phyloP scores from a whole-genome alignment of 805 yeast species.

The Candida caryicola region DNA sequence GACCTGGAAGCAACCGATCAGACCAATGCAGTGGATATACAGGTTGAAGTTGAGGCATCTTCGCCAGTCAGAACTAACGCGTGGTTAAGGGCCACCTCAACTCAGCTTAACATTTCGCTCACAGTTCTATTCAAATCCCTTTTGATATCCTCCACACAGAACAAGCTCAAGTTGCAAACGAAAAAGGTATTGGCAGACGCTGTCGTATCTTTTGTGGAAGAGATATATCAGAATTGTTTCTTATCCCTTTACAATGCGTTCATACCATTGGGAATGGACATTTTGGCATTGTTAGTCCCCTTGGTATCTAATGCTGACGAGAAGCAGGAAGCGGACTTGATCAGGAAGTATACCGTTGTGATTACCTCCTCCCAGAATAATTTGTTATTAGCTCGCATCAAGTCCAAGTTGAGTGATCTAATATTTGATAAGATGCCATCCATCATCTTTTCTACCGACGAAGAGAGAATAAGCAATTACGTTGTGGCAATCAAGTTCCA shows the following conservation, averaged over 20 bases:
- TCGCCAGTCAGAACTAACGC: conserved; percentile 16
- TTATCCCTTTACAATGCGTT: conserved; percentile 31
- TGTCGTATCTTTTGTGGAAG: conserved; percentile 21
- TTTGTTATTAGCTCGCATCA: conserved; percentile 8
- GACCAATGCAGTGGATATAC: conserved; percentile 1
- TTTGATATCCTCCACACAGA: conserved; percentile 17
- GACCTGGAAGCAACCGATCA: not conserved
- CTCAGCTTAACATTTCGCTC: conserved; percentile 35
- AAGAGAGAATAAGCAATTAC: conserved; percentile 28
- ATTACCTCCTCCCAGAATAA: not conserved
- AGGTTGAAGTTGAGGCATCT: conserved; percentile 3
- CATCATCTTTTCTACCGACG: conserved; percentile 28
- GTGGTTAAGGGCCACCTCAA: conserved; percentile 40
- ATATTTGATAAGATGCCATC: conserved; percentile 23
- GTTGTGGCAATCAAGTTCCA: conserved; percentile 31
- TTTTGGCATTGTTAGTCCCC: conserved; percentile 22
- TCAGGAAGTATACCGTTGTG: not conserved
- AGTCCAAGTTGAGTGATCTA: conserved; percentile 25
- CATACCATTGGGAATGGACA: conserved; percentile 29
- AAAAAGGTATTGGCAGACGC: conserved; percentile 22
- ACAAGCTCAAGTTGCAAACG: conserved; percentile 19
- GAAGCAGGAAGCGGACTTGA: conserved; percentile 5
- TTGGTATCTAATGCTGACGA: conserved; percentile 5
- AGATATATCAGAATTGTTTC: conserved; percentile 25
- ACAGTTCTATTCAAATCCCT: conserved; percentile 29